Conservation (phyloP, 2,329 filamentous ascomycete genomes). For the Botrytis byssoidea region DNA sequence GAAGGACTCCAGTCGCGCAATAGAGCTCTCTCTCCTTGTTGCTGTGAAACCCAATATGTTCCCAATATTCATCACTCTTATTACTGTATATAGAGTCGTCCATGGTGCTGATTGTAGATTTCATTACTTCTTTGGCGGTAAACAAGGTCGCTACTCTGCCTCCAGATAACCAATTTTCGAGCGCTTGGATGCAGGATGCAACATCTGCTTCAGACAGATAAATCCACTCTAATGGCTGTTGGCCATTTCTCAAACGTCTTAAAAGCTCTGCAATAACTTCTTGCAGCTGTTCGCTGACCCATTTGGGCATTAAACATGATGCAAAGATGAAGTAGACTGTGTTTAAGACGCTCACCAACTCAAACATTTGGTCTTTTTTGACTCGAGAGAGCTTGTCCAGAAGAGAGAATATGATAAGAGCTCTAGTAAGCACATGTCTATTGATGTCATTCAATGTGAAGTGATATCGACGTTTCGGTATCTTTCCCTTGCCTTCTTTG, state of each 20-base stretch:
- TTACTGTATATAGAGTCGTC: background rate
- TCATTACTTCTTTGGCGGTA: background rate
- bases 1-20: background rate
- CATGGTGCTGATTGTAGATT: background rate
- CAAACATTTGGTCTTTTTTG: background rate
- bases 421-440: background rate
- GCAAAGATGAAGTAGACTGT: background rate
- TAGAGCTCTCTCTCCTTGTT: background rate
- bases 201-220: background rate
- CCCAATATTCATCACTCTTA: background rate
- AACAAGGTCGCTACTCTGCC: background rate
- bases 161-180: background rate
- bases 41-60: background rate
- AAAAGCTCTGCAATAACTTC: background rate
- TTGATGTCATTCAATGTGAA: slow-evolving; percentile 8
- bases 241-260: background rate
- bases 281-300: background rate
- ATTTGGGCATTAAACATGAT: background rate
- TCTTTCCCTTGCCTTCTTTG: background rate
- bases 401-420: background rate
- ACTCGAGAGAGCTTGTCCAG: background rate
- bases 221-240: background rate
- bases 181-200: background rate
- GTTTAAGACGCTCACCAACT: background rate
- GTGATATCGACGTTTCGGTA: background rate